Conservation (phyloP, 2,329 filamentous ascomycete species). For the Chaetomium sp. region DNA sequence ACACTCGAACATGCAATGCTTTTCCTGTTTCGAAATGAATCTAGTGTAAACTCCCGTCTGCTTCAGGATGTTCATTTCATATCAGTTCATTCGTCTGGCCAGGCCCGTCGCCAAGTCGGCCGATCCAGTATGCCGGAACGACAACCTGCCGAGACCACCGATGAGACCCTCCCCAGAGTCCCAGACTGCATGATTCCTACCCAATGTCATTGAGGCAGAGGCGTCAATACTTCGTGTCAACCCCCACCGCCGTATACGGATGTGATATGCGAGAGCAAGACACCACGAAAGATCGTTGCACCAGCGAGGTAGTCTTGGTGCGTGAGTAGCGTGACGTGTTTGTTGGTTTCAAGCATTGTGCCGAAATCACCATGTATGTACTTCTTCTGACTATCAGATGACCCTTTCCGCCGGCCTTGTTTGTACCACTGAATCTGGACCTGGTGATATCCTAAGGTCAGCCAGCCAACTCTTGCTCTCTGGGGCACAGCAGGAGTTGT, state of each 20-base stretch:
- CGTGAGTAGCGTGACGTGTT: background rate
- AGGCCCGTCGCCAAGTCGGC: constrained; percentile 6
- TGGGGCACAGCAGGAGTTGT: constrained; percentile 4
- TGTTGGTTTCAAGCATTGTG: constrained; percentile 3
- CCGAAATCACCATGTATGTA: background rate
- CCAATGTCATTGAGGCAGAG: background rate
- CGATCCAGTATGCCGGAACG: background rate
- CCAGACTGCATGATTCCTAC: background rate
- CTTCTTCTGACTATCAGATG: background rate
- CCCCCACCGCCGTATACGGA: background rate
- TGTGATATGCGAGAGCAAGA: background rate
- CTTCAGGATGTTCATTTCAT: background rate
- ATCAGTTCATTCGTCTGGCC: background rate
- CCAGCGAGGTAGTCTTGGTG: background rate
- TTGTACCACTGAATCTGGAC: background rate
- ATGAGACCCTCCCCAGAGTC: constrained; percentile 2
- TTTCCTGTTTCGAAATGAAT: background rate
- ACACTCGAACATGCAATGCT: background rate
- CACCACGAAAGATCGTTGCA: background rate
- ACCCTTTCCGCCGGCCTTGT: background rate
- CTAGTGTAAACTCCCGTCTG: too few species aligned
- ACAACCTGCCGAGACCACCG: background rate
- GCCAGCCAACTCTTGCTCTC: background rate
- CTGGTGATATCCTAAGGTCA: background rate
- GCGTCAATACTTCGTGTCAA: background rate